These are phyloP conservation scores for Tricholoma sp. DNA, from an alignment of 768 basidiomycete genomes.

Conservation along the genomic window DNA sequence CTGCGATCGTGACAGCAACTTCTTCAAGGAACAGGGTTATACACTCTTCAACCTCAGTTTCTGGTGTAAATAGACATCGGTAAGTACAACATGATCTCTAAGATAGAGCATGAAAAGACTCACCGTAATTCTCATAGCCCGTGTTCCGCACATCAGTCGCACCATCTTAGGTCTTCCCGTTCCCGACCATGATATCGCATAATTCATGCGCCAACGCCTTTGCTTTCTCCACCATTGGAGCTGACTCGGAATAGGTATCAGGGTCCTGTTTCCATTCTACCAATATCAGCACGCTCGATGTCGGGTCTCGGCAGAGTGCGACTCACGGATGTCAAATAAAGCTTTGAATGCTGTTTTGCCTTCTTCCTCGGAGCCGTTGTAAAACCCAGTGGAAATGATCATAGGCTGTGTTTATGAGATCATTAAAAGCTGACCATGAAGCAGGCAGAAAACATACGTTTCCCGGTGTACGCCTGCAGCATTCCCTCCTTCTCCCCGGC, in stretches of 20 bases:
- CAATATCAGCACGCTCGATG: constrained; percentile 28
- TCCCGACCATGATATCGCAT: constrained; percentile 6
- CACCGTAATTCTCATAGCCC: constrained; percentile 49
- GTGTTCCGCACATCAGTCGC: constrained; percentile 18
- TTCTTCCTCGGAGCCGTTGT: constrained; percentile 47
- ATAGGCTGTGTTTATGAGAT: constrained; percentile 28
- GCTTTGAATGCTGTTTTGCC: constrained; percentile 38
- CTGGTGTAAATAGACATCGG: too few relatives aligned
- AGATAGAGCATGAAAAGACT: constrained; percentile 1
- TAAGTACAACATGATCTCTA: neutral
- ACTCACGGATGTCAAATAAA: constrained; percentile 40
- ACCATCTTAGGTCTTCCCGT: constrained; percentile 22
- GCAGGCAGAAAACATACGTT: constrained; percentile 21
- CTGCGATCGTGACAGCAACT: too few relatives aligned
- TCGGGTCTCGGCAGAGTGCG: constrained; percentile 36
- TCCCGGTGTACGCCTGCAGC: constrained; percentile 27
- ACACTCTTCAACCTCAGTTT: too few relatives aligned
- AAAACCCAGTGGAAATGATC: constrained; percentile 34
- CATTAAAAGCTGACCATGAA: neutral
- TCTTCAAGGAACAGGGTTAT: too few relatives aligned
- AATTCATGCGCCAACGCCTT: neutral
- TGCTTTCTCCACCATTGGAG: constrained; percentile 3
- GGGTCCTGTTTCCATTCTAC: constrained; percentile 32
- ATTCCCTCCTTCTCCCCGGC: constrained; percentile 35
- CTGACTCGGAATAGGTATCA: constrained; percentile 9